Conservation (phyloP, 164 flowering plant species). For the Vitis vinifera region DNA sequence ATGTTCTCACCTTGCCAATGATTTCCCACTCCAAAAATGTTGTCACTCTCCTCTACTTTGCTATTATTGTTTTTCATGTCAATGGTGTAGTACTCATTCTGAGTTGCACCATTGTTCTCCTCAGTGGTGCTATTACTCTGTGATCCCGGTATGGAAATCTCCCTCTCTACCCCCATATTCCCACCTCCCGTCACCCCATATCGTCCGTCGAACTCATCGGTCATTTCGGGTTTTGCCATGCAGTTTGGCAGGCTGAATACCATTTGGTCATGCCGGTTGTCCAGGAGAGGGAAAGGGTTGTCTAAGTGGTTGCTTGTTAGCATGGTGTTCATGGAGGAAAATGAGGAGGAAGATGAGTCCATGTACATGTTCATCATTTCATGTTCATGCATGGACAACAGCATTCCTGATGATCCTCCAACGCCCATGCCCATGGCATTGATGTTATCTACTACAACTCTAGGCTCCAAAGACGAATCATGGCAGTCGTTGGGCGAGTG, state of each 20-base stretch:
- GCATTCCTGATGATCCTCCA: constrained; percentile 13
- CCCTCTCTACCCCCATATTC: constrained; percentile 25
- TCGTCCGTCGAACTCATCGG: constrained; percentile 13
- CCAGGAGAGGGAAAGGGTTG: constrained; percentile 23
- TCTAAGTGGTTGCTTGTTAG: constrained; percentile 11
- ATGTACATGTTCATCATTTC: constrained; percentile 37
- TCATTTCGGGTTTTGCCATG: constrained; percentile 12
- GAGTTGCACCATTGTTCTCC: constrained; percentile 6
- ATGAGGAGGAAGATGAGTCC: constrained; percentile 41
- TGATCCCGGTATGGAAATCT: constrained; percentile 28
- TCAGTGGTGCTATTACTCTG: constrained; percentile 20
- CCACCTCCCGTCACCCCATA: constrained; percentile 19
- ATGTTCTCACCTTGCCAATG: constrained; percentile 38
- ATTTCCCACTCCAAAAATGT: constrained; percentile 38
- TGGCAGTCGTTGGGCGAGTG: constrained; percentile 52
- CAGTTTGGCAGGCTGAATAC: neutral
- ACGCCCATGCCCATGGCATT: neutral
- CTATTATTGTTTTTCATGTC: constrained; percentile 21
- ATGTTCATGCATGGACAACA: constrained; percentile 40
- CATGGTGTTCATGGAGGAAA: constrained; percentile 26
- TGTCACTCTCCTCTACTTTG: constrained; percentile 33
- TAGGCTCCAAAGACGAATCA: constrained; percentile 37
- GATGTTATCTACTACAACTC: constrained; percentile 4
- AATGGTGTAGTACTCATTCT: constrained; percentile 1
- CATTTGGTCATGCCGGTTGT: constrained; percentile 3